Evolutionary conservation across 257 asterid genomes (phyloP), one percentile per base, ranked within the genome.

Genomic region (Solanum paucissectum): DNA sequence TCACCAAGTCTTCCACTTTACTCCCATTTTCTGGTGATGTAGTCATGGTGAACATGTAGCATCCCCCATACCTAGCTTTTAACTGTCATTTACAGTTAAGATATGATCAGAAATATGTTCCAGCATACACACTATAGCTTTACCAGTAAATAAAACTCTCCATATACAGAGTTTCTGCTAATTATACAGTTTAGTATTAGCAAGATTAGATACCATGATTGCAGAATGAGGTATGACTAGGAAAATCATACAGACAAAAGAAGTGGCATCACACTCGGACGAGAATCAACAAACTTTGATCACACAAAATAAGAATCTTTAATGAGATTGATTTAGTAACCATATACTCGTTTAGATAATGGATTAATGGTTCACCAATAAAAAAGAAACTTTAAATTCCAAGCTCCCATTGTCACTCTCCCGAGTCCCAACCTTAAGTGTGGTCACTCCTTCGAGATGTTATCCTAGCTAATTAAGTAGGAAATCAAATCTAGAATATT

Each of bases 1-100:
- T 46, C n/a, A 88, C 89, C 44, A 92, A 74, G 66, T 73, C 83
- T 82, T 89, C 86, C 85, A 90, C 92, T 11, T 90, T 88, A 38
- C 42, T 32, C 37, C 87, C 91, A 20, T 84, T 12, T 32, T 89
- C 83, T 11, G 90, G 84, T 34, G 88, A 49, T n/a, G 94, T 88
- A 38, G 92, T 90, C 88, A 90, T 87, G 13, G 92, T 90, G 88
- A 90, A 90, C 68, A 88, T 83, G 82, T 90, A 92, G 3, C 90
- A 87, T 21, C 92, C 94, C 23, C 92, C 94, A 71, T 90, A 92
- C 86, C 94, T 88, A 71, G 72, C 88, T 89, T 90, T 92, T 60
- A 92, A 86, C 94, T 92, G 90, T 72, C 76, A 38, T 42, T 38
- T 37, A 38, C 12, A 87, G 12, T 42, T 14, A 72, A 55, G 79